These are phyloP conservation scores for Piedraia hortae DNA, from an alignment of 2,329 filamentous ascomycete species.

Conservation along the genomic window DNA sequence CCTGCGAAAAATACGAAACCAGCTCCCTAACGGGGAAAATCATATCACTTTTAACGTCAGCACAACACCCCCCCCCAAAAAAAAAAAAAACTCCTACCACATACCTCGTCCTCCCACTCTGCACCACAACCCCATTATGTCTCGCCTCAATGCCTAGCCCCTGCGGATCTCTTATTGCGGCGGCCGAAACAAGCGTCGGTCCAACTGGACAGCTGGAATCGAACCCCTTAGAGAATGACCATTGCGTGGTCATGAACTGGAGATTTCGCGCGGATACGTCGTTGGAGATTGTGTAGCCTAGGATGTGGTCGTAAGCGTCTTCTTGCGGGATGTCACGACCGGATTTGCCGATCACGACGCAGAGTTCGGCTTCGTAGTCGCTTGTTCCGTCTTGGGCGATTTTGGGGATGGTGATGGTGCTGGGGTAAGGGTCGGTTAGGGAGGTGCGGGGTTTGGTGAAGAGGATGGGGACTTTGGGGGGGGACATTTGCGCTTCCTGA, in stretches of 20 bases:
- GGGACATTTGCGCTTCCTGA: too few relatives aligned
- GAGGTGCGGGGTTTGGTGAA: slow-evolving; percentile 48
- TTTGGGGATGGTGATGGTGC: slow-evolving; percentile 36
- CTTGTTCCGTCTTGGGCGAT: slow-evolving; percentile 39
- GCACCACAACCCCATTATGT: slow-evolving; percentile 24
- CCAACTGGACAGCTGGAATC: slow-evolving; percentile 29
- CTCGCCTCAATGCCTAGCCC: slow-evolving; percentile 19
- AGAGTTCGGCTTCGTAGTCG: slow-evolving; percentile 61
- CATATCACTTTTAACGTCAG: too few relatives aligned
- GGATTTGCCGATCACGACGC: slow-evolving; percentile 41
- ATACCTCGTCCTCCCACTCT: slow-evolving; percentile 13
- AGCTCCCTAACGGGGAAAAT: slow-evolving; percentile 18
- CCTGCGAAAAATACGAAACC: slow-evolving; percentile 11
- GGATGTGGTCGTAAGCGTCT: slow-evolving; percentile 38
- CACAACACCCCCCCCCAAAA: too few relatives aligned
- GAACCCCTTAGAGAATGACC: slow-evolving; percentile 30
- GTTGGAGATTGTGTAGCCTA: slow-evolving; percentile 50
- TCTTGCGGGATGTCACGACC: slow-evolving; percentile 36
- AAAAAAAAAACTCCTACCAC: too few relatives aligned
- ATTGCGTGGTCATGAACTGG: slow-evolving; percentile 23
- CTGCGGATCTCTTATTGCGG: slow-evolving; percentile 18
- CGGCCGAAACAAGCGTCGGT: slow-evolving; percentile 19
- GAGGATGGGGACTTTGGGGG: slow-evolving; percentile 43
- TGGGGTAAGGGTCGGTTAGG: slow-evolving; percentile 33
- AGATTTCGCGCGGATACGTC: slow-evolving; percentile 60